Conservation (phyloP, 441 rosid species). For the Corymbia calophylla region DNA sequence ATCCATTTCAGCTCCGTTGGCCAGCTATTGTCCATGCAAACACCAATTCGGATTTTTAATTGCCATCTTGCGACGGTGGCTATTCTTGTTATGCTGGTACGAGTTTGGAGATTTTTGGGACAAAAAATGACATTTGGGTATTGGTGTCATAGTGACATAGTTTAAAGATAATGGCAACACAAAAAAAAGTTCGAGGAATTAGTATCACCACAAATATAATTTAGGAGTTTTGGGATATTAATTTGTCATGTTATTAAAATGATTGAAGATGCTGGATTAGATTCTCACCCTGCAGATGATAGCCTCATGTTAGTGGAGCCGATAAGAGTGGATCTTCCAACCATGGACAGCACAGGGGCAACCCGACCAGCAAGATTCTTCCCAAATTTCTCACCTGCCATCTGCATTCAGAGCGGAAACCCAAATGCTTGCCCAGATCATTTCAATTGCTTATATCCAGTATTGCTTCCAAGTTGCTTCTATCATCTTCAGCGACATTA, state of each 20-base stretch:
- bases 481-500: background rate
- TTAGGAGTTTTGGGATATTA: fast-evolving
- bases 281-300: background rate
- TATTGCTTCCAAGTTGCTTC: background rate
- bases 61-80: too few species aligned
- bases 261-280: background rate
- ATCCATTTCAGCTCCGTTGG: too few species aligned
- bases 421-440: background rate
- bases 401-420: background rate
- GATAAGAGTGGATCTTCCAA: background rate
- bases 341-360: background rate
- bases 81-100: too few species aligned
- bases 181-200: background rate
- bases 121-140: too few species aligned
- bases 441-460: background rate
- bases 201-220: too few species aligned
- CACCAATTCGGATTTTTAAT: too few species aligned
- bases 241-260: too few species aligned
- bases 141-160: too few species aligned
- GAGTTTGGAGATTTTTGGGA: too few species aligned
- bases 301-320: background rate
- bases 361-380: background rate
- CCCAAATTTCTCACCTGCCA: background rate
- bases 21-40: too few species aligned
- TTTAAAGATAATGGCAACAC: too few species aligned